Evolutionary conservation across 2,329 filamentous ascomycete genomes (phyloP).

Genomic region (Grosmannia serpens): DNA sequence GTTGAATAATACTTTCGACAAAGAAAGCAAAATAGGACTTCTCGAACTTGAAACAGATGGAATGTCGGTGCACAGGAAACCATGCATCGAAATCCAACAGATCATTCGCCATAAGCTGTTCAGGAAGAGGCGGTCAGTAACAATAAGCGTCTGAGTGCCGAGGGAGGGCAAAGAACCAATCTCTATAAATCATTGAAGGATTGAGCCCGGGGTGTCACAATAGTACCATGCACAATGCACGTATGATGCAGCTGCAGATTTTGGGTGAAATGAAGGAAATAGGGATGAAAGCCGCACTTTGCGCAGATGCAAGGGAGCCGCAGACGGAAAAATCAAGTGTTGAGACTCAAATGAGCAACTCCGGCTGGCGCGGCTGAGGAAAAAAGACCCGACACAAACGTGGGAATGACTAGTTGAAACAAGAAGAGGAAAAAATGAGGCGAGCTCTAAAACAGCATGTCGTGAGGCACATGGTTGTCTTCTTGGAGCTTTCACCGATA

Average conservation of each 20-base stretch:
- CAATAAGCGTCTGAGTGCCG: background rate
- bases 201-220: background rate
- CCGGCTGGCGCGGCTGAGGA: background rate
- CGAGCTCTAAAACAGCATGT: too few species aligned
- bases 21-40: background rate
- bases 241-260: background rate
- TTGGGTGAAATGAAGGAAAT: background rate
- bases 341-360: background rate
- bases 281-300: background rate
- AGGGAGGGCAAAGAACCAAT: background rate
- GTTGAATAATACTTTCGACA: background rate
- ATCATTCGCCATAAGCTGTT: constrained; percentile 5
- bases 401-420: background rate
- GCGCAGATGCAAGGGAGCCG: background rate
- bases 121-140: constrained; percentile 3
- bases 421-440: background rate
- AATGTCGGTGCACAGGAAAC: background rate
- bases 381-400: background rate
- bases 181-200: background rate
- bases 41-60: background rate
- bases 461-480: too few species aligned
- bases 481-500: too few species aligned
- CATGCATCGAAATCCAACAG: background rate
- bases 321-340: background rate
- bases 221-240: background rate